phyloP scores from a whole-genome alignment of 306 rosid species.

The Gastrolobium villosum region DNA sequence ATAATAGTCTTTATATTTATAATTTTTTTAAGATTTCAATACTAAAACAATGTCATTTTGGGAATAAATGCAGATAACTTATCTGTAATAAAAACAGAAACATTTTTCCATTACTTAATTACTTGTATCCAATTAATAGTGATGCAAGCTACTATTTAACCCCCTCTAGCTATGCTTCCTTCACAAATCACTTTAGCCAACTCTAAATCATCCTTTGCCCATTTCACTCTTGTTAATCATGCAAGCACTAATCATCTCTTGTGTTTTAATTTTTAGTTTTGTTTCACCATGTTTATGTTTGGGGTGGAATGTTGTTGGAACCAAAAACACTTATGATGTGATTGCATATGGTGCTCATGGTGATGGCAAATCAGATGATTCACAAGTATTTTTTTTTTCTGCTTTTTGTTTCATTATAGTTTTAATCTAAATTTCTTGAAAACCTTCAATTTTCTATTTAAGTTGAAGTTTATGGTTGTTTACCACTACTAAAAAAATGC shows the following conservation, averaged over 20 bases:
- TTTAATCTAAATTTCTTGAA: background rate
- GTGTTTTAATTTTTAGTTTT: slow-evolving; percentile 31
- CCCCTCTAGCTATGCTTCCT: background rate
- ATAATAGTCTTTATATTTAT: no score
- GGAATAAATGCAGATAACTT: no score
- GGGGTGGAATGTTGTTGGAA: background rate
- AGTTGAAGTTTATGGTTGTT: background rate
- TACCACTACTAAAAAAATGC: no score
- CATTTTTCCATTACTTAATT: no score
- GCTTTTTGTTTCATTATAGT: background rate
- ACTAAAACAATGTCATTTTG: no score
- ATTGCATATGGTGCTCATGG: slow-evolving; percentile 46
- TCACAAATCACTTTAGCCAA: background rate
- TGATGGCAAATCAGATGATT: slow-evolving; percentile 37
- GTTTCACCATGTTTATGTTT: slow-evolving; percentile 33
- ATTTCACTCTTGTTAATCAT: slow-evolving; percentile 1
- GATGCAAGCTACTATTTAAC: no score
- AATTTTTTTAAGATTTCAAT: no score
- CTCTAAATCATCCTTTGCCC: no score
- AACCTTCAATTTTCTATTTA: background rate
- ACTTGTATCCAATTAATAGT: no score
- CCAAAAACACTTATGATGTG: background rate
- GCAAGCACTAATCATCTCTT: slow-evolving; percentile 9
- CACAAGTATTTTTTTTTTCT: slow-evolving; percentile 20
- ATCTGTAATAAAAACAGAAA: no score